Base-by-base conservation (phyloP, 2,329 filamentous ascomycete species). In the Hortaea sp. region DNA sequence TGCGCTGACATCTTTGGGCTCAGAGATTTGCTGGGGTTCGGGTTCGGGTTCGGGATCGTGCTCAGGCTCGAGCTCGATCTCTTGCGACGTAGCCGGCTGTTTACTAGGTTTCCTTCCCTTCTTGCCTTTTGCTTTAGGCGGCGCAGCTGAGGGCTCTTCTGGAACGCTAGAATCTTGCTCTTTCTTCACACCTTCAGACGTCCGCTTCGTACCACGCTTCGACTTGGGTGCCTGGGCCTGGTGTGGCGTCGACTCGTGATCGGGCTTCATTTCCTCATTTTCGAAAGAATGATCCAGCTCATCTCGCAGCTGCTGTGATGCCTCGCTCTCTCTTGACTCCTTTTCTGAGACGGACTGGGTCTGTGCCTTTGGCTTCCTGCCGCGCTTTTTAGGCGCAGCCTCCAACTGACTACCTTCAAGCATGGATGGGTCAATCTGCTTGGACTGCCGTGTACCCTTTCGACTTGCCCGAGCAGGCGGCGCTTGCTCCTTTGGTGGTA, bases 191-290 rank as follows among this genome's bases (percentile, higher is more conserved):
- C 66, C 66, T 42, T 68, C 63, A 41, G 66, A 68, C 4, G 57
- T 64, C 9, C 67, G 57, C 53, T 69, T 70, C 10, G 54, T 49
- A 7, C 63, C 63, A 7, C 62, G 56, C 45, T 58, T 62, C 2
- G 55, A 39, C 46, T 54, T 55, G 10, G 43, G 11, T 27, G 55
- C 53, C 20, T 46, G 35, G 7, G 41, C 39, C 30, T 39, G 39
- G 10, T 54, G 50, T 3, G 59, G 55, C 12, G 58, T 60, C 2
- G 55, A 58, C 44, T 58, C 53, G 20, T 55, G 51, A 10, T 60
- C 54, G 4, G 51, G 44, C 2, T 50, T 43, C 20, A 51, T 43
- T 11, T 51, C n/a, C 9, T 53, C 51, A 30, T 55, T 42, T 39
- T 50, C 50, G 42, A 61, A 54, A 3, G 58, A 58, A 10, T 57